Base-by-base conservation (phyloP, 192 early-diverging fungal species). In the Coemansia sp. region DNA sequence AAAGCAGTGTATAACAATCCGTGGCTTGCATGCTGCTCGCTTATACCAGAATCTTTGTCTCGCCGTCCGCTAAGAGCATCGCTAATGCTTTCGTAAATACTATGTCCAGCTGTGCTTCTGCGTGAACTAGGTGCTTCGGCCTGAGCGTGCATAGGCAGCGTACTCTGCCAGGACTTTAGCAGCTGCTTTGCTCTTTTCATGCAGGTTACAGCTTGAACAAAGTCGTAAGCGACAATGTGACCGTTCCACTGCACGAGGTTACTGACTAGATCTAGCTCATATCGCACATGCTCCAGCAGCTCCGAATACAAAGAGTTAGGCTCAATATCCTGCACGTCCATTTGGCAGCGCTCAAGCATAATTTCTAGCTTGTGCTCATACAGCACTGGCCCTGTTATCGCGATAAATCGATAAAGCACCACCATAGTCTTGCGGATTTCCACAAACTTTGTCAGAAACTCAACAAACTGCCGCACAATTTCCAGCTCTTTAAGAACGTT, bases 341-440 rank as follows among this genome's bases (percentile, higher is more conserved):
- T 40, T 36, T 40, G 50, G 69, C 75, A 78, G 16, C 51, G 60
- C 9, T 45, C 50, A 20, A 78, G 65, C 48, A 78, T 65, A 16
- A 61, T 51, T 16, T 44, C 38, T 28, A 78, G 64, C 46, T 61
- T 64, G 21, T 42, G 54, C 14, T 48, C 46, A 46, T 78, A 58
- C 12, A 78, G 57, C n/a, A 71, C 68, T 13, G 75, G 75, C 0
- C 75, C 68, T 1, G 75, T 78, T 16, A 65, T 61, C 2, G 75
- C 75, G 18, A 71, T 43, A 23, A 78, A 70, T 35, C 75, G 68
- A 37, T 78, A 78, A 3, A 78, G 61, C 36, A 78, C 68, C 12
- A 71, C 57, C 74, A 78, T 70, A 15, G 68, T 70, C 49, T 64
- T 68, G 53, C 74, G 74, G 42, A 78, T 65, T 54, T 78, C 68